Conservation (phyloP, 2,329 filamentous ascomycete species). For the Venturia aucupariae region DNA sequence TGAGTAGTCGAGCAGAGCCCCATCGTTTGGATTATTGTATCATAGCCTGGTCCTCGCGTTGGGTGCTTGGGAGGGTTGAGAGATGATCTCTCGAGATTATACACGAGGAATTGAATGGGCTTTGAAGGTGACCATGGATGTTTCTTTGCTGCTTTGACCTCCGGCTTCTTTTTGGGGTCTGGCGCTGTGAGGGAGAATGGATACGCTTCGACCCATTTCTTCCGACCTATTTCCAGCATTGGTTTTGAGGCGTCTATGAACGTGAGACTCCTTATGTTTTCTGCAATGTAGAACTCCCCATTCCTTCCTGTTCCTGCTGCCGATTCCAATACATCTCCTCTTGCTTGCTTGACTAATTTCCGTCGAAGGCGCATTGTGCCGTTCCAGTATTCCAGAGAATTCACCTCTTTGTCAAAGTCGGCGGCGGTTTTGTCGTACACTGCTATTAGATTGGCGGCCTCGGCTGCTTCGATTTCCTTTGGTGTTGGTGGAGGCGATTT, state of each 20-base stretch:
- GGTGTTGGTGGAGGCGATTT: background rate
- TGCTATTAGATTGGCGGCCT: conserved; percentile 30
- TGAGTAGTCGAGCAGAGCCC: conserved; percentile 40
- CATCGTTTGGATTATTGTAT: conserved; percentile 44
- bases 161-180: conserved; percentile 27
- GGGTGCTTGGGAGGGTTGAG: conserved; percentile 19
- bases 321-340: conserved; percentile 40
- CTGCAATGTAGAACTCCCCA: conserved; percentile 34
- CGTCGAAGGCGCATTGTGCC: conserved; percentile 33
- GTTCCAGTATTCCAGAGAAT: conserved; percentile 33
- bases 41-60: conserved; percentile 24
- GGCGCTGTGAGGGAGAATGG: conserved; percentile 30
- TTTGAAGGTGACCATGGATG: background rate
- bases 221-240: conserved; percentile 40
- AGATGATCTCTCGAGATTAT: conserved; percentile 26
- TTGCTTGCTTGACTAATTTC: conserved; percentile 31
- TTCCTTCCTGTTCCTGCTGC: conserved; percentile 42
- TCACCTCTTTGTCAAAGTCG: conserved; percentile 39
- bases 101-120: background rate
- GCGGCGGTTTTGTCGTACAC: conserved; percentile 38
- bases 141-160: conserved; percentile 17
- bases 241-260: conserved; percentile 38
- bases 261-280: conserved; percentile 35
- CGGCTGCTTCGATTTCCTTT: conserved; percentile 17
- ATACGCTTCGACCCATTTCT: conserved; percentile 29